These are phyloP conservation scores for Pilasporangium apinafurcum DNA, from an alignment of 352 stramenopile species.

Conservation along the genomic window DNA sequence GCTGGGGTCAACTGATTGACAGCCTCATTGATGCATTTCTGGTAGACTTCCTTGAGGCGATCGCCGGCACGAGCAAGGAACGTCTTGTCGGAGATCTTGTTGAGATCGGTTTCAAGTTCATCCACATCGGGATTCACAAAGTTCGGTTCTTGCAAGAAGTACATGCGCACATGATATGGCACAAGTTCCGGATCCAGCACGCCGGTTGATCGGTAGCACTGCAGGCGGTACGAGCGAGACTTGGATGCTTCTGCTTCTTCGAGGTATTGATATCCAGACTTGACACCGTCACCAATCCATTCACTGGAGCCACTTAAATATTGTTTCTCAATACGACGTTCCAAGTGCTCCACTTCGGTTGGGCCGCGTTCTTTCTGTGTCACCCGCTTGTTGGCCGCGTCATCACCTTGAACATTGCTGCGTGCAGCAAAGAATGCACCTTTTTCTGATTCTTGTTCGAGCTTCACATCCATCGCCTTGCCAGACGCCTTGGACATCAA, in stretches of 20 bases:
- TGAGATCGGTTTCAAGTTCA: constrained; percentile 67
- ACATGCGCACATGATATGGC: constrained; percentile 81
- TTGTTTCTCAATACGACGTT: constrained; percentile 74
- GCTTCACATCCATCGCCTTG: constrained; percentile 70
- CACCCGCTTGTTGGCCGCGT: constrained; percentile 36
- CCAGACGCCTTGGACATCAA: constrained; percentile 76
- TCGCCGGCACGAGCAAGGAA: constrained; percentile 65
- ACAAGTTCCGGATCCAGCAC: constrained; percentile 68
- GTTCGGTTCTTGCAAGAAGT: constrained; percentile 74
- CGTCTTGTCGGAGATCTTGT: constrained; percentile 68
- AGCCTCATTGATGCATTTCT: constrained; percentile 67
- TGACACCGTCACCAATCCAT: constrained; percentile 74
- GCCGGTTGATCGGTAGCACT: constrained; percentile 80
- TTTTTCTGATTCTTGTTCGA: constrained; percentile 65
- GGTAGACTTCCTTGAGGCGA: constrained; percentile 70
- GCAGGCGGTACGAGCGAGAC: constrained; percentile 65
- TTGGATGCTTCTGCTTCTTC: constrained; percentile 49
- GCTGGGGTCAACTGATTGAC: constrained; percentile 71
- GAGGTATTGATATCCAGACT: constrained; percentile 70
- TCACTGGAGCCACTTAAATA: constrained; percentile 65
- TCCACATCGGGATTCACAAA: constrained; percentile 49
- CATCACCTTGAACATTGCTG: constrained; percentile 74
- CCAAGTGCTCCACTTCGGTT: constrained; percentile 67
- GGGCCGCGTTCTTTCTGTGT: constrained; percentile 40
- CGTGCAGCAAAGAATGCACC: constrained; percentile 78